Percentiles rank a stretch among this genome's conserved stretches.
These are phyloP conservation scores for Sarocladium kiliense DNA, from an alignment of 2,329 filamentous ascomycete genomes.

Conservation along the genomic window DNA sequence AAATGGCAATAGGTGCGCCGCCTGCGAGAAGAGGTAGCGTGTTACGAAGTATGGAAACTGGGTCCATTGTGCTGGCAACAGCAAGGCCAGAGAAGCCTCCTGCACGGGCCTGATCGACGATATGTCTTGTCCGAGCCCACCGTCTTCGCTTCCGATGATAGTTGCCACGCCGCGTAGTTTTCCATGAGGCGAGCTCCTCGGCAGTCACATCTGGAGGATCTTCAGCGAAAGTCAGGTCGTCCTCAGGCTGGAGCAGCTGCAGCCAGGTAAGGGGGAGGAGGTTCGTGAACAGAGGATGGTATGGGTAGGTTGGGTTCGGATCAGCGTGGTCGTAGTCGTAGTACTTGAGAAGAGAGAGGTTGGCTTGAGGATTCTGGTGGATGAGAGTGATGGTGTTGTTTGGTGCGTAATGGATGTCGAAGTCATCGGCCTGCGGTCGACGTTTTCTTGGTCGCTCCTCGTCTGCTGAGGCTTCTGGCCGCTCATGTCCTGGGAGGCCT, in stretches of 20 bases:
- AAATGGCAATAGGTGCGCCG: conserved; percentile 80
- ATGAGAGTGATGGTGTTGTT: conserved; percentile 77
- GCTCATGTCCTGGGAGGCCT: not conserved
- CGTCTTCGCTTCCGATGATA: conserved; percentile 87
- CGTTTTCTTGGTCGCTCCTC: conserved; percentile 8
- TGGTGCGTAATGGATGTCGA: conserved; percentile 59
- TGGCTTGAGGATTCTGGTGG: conserved; percentile 79
- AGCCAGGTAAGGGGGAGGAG: conserved; percentile 87
- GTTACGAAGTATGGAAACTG: conserved; percentile 67
- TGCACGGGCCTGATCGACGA: conserved; percentile 68
- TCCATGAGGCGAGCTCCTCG: conserved; percentile 63
- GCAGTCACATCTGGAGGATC: conserved; percentile 56
- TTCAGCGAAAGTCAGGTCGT: conserved; percentile 68
- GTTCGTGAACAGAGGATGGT: conserved; percentile 77
- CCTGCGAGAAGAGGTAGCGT: conserved; percentile 76
- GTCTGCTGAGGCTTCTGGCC: not conserved
- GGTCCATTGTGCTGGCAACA: conserved; percentile 78
- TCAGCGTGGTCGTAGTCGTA: conserved; percentile 76
- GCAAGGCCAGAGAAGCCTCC: conserved; percentile 82
- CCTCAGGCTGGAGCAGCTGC: conserved; percentile 72
- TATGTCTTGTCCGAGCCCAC: conserved; percentile 66
- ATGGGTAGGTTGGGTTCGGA: conserved; percentile 48
- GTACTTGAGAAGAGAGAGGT: conserved; percentile 81
- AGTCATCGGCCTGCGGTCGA: conserved; percentile 28
- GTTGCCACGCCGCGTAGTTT: conserved; percentile 74